phyloP scores from a whole-genome alignment of 331 rosid genomes.

The Malus hybrid region DNA sequence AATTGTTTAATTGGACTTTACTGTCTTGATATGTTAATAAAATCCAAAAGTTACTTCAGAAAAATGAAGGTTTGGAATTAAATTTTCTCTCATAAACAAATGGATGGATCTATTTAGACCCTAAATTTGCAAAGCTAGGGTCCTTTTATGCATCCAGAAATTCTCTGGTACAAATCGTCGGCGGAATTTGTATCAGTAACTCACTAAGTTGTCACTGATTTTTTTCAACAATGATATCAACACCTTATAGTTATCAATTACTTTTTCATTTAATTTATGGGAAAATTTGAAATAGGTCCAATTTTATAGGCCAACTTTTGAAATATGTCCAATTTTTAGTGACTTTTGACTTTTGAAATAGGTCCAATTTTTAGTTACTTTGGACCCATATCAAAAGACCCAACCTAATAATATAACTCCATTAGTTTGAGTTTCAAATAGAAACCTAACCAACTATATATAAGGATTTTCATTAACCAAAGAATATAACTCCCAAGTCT shows the following conservation, averaged over 20 bases:
- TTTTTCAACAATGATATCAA: no score
- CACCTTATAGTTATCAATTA: not conserved
- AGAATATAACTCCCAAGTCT: no score
- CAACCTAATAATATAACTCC: not conserved
- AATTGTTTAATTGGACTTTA: not conserved
- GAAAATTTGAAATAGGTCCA: no score
- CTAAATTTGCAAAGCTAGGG: not conserved
- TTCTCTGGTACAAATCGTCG: not conserved
- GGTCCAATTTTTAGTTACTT: no score
- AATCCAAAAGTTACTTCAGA: no score
- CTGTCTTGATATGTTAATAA: not conserved
- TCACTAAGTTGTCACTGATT: not conserved
- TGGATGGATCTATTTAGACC: not conserved
- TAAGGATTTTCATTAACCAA: not conserved
- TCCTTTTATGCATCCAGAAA: not conserved
- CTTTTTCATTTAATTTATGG: not conserved
- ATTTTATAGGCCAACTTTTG: no score
- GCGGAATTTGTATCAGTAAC: not conserved
- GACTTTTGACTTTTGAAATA: no score
- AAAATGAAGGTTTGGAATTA: not conserved
- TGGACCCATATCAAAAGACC: no score
- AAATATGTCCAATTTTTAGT: no score
- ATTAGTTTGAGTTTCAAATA: no score
- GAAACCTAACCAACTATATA: not conserved
- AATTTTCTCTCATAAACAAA: not conserved